Conservation (phyloP, 331 rosid genomes). For the Stylosanthes scabra region DNA sequence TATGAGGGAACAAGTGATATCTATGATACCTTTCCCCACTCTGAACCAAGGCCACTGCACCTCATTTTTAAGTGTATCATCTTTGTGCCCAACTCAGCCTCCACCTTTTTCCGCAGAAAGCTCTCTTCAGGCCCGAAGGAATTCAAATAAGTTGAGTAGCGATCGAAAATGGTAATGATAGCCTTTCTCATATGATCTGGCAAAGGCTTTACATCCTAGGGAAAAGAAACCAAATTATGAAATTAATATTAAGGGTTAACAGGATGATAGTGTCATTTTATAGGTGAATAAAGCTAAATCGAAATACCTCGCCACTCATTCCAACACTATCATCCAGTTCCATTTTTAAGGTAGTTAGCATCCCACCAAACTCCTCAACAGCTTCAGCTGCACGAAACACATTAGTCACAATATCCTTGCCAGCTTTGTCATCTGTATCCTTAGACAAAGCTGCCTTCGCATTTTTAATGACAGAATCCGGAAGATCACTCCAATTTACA, state of each 20-base stretch:
- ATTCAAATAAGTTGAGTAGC: slow-evolving; percentile 80
- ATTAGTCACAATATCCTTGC: slow-evolving; percentile 63
- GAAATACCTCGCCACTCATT: slow-evolving; percentile 84
- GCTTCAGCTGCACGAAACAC: slow-evolving; percentile 78
- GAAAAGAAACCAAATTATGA: slow-evolving; percentile 36
- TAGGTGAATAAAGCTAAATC: background rate
- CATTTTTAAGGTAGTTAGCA: slow-evolving; percentile 67
- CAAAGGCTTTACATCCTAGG: slow-evolving; percentile 70
- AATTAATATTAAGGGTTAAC: slow-evolving; percentile 11
- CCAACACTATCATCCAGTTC: slow-evolving; percentile 89
- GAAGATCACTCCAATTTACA: slow-evolving; percentile 71
- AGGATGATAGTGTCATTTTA: slow-evolving; percentile 12
- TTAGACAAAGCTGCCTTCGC: slow-evolving; percentile 68
- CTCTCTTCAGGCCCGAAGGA: slow-evolving; percentile 84
- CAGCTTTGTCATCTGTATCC: slow-evolving; percentile 71
- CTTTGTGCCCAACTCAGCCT: slow-evolving; percentile 85
- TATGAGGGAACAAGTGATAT: too few relatives aligned
- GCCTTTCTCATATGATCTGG: slow-evolving; percentile 69
- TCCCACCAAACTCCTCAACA: slow-evolving; percentile 76
- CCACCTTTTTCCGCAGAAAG: slow-evolving; percentile 92
- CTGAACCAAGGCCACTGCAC: slow-evolving; percentile 79
- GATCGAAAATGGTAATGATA: slow-evolving; percentile 57
- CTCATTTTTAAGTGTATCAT: slow-evolving; percentile 95
- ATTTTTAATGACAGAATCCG: slow-evolving; percentile 47
- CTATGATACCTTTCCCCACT: slow-evolving; percentile 91